Evolutionary conservation across 768 basidiomycete species (phyloP).

Genomic region (Chiua virens): DNA sequence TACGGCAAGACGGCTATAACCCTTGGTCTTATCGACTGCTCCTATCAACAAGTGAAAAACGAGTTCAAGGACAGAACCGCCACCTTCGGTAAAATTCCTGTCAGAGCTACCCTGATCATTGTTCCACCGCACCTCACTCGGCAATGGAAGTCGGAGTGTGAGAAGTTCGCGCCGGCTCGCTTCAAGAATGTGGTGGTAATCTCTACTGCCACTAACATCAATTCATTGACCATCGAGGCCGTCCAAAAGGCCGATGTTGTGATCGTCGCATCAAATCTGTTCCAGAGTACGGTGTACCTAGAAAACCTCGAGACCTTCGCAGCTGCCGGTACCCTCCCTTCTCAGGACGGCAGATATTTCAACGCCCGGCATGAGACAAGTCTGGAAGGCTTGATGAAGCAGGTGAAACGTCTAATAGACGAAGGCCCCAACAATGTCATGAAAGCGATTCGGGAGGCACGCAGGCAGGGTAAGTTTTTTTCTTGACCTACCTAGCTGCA

Average conservation of each 20-base stretch:
- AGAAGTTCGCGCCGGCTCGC: conserved; percentile 64
- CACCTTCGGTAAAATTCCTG: conserved; percentile 62
- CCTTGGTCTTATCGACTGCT: conserved; percentile 81
- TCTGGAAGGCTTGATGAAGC: conserved; percentile 54
- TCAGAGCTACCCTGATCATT: conserved; percentile 78
- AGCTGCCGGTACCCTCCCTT: conserved; percentile 66
- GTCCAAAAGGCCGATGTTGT: conserved; percentile 83
- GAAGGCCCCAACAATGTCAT: conserved; percentile 64
- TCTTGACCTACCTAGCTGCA: not conserved
- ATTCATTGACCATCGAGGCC: conserved; percentile 67
- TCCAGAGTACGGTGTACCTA: conserved; percentile 74
- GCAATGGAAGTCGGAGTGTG: conserved; percentile 87
- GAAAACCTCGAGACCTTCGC: conserved; percentile 74
- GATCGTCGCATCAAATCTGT: conserved; percentile 83
- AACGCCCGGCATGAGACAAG: conserved; percentile 73
- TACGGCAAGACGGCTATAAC: conserved; percentile 98
- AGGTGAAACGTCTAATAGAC: conserved; percentile 66
- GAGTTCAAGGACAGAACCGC: conserved; percentile 55
- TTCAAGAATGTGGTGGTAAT: conserved; percentile 59
- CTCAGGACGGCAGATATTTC: conserved; percentile 87
- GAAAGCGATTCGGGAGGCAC: conserved; percentile 61
- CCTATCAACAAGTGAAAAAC: conserved; percentile 51
- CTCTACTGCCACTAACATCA: conserved; percentile 67
- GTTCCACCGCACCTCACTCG: conserved; percentile 89
- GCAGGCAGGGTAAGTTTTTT: conserved; percentile 52